Evolutionary conservation across 2,329 filamentous ascomycete species (phyloP), one percentile per base, ranked within the genome.

Genomic region (Sclerotinia spermophila): DNA sequence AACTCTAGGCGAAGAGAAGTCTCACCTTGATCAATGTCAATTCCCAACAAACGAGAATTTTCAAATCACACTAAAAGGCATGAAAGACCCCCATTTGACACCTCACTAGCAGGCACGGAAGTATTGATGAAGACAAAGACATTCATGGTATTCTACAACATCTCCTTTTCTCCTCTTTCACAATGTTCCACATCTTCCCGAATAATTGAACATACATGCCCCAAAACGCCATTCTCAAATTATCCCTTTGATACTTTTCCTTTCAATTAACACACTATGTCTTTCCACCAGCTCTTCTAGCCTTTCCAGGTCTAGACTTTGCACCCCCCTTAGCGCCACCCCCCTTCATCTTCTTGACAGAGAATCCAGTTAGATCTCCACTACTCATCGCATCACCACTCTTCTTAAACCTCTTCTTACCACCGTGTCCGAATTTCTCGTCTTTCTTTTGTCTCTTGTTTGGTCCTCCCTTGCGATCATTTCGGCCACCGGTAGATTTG

Each of bases 371-470:
- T 76, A 96, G 83, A 80, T 99, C 96, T 72, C 88, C 90, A 61
- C 90, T 94, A 74, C 92, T 96, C 73, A 86, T 80, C 64, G 94
- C 94, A 81, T 97, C 94, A 76, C 93, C 93, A 72, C 94, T 97
- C 88, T 99, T 99, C 70, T 86, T 82, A 80, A 94, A 90, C 69
- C 91, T 86, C 86, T 99, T 99, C 89, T 97, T 97, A 77, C 96
- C 96, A 72, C 96, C 96, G 79, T 95, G 97, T 35, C 96, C 96
- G 80, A 90, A 98, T 84, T 97, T 97, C 75, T 92, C 87, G 80
- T 99, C 90, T 85, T 96, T 97, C 89, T 97, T 97, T 80, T 92
- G 88, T 72, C 96, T 90, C 85, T 98, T 98, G 79, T 90, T 91
- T 38, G 83, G 81, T 17, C 56, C 69, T 10, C 48, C 56, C n/a